These are phyloP conservation scores for Lachancea thermotolerans DNA, from an alignment of 805 yeast genomes.

Conservation along the genomic window DNA sequence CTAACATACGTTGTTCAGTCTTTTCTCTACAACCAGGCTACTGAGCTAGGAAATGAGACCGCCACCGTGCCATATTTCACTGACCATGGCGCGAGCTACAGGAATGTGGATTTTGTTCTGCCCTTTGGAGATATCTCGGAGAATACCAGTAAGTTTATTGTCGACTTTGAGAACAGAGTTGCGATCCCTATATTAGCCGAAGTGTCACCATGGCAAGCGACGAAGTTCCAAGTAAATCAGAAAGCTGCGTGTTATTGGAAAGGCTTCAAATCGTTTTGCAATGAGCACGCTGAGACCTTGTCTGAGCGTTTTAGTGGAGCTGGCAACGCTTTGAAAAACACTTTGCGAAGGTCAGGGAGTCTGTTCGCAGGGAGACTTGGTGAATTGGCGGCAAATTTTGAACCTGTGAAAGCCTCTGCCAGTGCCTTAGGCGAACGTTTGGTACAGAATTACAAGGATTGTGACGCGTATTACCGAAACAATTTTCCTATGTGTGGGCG, in stretches of 20 bases:
- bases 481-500: no score
- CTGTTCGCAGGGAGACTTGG: no score
- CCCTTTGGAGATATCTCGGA: slow-evolving; percentile 2
- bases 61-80: slow-evolving; percentile 7
- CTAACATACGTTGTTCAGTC: slow-evolving; percentile 2
- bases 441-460: no score
- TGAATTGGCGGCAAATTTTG: no score
- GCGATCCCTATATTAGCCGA: slow-evolving; percentile 6
- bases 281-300: background rate
- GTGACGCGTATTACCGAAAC: no score
- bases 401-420: no score
- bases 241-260: background rate
- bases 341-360: no score
- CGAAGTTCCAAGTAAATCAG: background rate
- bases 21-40: background rate
- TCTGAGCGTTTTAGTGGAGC: background rate
- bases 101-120: slow-evolving; percentile 3
- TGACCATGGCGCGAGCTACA: slow-evolving; percentile 6
- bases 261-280: background rate
- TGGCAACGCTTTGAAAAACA: no score
- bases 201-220: slow-evolving; percentile 5
- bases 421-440: no score
- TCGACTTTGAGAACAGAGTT: slow-evolving; percentile 8
- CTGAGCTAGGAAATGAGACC: background rate
- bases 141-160: slow-evolving; percentile 4